Percentiles rank a stretch among this genome's conserved stretches.
These are phyloP conservation scores for Acanthamoeba triangularis DNA, from an alignment of 208 protist species.

Conservation along the genomic window DNA sequence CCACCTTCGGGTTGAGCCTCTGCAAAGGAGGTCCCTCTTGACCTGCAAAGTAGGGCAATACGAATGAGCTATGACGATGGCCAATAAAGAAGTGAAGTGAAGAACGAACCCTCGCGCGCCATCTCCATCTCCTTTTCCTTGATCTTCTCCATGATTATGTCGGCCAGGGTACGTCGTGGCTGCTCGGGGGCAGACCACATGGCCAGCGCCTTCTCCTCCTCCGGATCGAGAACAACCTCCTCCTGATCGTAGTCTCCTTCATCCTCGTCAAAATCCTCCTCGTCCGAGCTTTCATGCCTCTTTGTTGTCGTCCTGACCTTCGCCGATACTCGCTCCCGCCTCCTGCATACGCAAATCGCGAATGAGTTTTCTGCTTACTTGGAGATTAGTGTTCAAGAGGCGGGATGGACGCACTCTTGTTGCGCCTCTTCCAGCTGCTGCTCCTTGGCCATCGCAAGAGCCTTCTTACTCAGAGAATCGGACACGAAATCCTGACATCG, in stretches of 20 bases:
- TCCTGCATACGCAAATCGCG: neutral
- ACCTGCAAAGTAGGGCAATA: neutral
- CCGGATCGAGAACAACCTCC: slow-evolving; percentile 45
- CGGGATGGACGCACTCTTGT: neutral
- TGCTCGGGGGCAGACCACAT: slow-evolving; percentile 56
- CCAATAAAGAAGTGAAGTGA: neutral
- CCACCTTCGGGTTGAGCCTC: slow-evolving; percentile 73
- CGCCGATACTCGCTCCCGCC: neutral
- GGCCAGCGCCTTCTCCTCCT: slow-evolving; percentile 47
- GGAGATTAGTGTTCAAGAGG: neutral
- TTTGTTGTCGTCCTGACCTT: neutral
- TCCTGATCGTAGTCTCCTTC: slow-evolving; percentile 73
- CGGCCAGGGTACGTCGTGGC: slow-evolving; percentile 71
- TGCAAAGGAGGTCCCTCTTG: slow-evolving; percentile 14
- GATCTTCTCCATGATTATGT: slow-evolving; percentile 80
- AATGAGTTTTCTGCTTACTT: no score
- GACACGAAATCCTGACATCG: slow-evolving; percentile 48
- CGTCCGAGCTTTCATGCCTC: slow-evolving; percentile 47
- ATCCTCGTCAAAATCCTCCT: slow-evolving; percentile 67
- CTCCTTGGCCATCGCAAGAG: slow-evolving; percentile 60
- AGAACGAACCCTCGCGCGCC: slow-evolving; percentile 22
- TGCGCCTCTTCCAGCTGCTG: slow-evolving; percentile 64
- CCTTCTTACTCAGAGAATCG: slow-evolving; percentile 72
- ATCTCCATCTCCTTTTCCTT: slow-evolving; percentile 74
- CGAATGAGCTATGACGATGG: neutral